These are phyloP conservation scores for Capronia epimyces DNA, from an alignment of 2,329 filamentous ascomycete genomes.

Conservation along the genomic window DNA sequence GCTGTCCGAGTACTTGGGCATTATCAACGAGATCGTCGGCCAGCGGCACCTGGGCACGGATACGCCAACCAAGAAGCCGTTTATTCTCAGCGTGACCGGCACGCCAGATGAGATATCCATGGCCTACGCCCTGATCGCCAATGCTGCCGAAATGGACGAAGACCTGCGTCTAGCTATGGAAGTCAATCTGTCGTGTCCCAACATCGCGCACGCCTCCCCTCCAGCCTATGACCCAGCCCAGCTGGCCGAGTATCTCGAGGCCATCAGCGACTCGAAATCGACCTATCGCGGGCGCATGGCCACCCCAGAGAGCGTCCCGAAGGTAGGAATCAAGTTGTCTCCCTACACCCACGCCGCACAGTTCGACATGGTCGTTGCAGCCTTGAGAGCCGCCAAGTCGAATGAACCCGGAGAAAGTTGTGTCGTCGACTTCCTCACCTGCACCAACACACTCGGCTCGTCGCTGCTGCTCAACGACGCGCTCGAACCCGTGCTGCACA, in stretches of 20 bases:
- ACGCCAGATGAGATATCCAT: conserved; percentile 50
- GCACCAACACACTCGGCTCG: conserved; percentile 68
- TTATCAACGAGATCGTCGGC: conserved; percentile 47
- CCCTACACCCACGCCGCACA: conserved; percentile 68
- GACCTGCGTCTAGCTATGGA: conserved; percentile 60
- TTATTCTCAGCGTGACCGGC: conserved; percentile 66
- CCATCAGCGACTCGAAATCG: conserved; percentile 38
- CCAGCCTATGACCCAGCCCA: conserved; percentile 59
- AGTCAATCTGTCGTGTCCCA: conserved; percentile 73
- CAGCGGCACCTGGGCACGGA: conserved; percentile 28
- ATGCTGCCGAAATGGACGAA: conserved; percentile 36
- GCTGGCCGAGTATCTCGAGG: conserved; percentile 52
- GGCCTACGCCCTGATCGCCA: conserved; percentile 52
- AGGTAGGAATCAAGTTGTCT: conserved; percentile 66
- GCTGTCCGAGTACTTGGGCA: conserved; percentile 55
- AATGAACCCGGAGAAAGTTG: conserved; percentile 22
- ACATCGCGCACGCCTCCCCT: conserved; percentile 63
- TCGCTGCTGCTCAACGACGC: conserved; percentile 52
- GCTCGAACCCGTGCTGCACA: conserved; percentile 41
- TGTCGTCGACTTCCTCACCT: conserved; percentile 56
- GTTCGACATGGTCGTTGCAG: conserved; percentile 53
- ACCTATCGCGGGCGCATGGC: conserved; percentile 25
- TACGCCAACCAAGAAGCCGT: conserved; percentile 43
- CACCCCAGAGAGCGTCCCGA: conserved; percentile 39
- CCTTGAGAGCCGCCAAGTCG: conserved; percentile 39